A percentile compares a stretch with the other conserved stretches of the same genome.
phyloP scores from a whole-genome alignment of 1,139 yeast genomes.

The Yamadazyma dushanensis region DNA sequence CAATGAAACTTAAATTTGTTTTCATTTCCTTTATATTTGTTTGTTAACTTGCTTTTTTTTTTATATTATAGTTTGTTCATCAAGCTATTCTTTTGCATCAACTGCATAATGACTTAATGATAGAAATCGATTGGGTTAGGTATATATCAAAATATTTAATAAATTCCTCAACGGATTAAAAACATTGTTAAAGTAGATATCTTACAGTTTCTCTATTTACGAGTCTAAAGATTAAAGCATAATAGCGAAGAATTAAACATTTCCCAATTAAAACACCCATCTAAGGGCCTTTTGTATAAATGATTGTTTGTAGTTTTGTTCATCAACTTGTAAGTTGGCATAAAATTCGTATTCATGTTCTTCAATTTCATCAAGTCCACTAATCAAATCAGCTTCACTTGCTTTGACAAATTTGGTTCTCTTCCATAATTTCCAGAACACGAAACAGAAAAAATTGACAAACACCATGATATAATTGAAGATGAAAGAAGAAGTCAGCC shows the following conservation, averaged over 20 bases:
- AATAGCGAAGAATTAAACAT: background rate
- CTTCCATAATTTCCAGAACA: conserved; percentile 29
- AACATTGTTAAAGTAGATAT: conserved; percentile 37
- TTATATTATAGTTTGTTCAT: background rate
- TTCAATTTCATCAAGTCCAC: conserved; percentile 39
- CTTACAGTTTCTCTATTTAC: conserved; percentile 2
- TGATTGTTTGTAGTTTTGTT: conserved; percentile 4
- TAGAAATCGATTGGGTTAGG: conserved; percentile 21
- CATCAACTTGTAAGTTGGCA: conserved; percentile 4
- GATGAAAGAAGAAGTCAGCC: conserved; percentile 34
- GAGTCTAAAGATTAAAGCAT: too few species aligned
- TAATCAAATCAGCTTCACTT: conserved; percentile 29
- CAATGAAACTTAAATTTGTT: conserved; percentile 8
- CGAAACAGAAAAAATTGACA: conserved; percentile 21
- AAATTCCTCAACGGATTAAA: conserved; percentile 64
- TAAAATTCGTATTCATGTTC: conserved; percentile 35
- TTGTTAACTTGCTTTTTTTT: conserved; percentile 18
- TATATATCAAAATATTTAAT: conserved; percentile 20
- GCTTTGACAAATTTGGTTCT: conserved; percentile 25
- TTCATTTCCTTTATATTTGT: conserved; percentile 8
- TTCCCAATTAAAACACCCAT: conserved; percentile 5
- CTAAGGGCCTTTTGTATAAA: conserved; percentile 2
- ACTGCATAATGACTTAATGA: conserved; percentile 42
- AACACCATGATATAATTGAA: conserved; percentile 41
- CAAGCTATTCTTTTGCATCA: conserved; percentile 46